Conservation (phyloP, 208 protist species). For the Novymonas esmeraldas region DNA sequence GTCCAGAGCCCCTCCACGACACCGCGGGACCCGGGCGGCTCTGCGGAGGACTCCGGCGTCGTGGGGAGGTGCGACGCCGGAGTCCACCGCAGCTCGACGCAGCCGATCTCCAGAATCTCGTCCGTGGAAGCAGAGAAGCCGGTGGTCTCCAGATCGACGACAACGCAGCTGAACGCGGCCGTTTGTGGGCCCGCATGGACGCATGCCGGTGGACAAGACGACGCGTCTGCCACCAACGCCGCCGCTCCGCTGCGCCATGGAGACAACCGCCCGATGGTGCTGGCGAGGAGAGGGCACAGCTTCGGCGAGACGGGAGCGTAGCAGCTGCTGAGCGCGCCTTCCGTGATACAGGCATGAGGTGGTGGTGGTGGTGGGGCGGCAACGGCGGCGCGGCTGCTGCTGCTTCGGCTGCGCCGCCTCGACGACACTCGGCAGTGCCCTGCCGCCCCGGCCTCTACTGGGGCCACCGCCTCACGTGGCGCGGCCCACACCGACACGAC, state of each 20-base stretch:
- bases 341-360: too few species aligned
- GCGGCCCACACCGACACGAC: too few species aligned
- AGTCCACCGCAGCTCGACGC: conserved; percentile 64
- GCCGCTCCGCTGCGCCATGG: too few species aligned
- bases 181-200: too few species aligned
- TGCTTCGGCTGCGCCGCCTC: too few species aligned
- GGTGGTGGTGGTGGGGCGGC: too few species aligned
- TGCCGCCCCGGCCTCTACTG: too few species aligned
- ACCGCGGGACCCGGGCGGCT: not conserved
- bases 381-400: too few species aligned
- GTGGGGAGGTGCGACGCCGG: conserved; percentile 1
- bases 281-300: conserved; percentile 9
- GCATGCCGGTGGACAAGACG: not conserved
- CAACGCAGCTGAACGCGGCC: conserved; percentile 46
- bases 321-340: too few species aligned
- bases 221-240: not conserved
- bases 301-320: conserved; percentile 1
- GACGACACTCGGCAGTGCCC: too few species aligned
- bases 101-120: conserved; percentile 63
- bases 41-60: too few species aligned
- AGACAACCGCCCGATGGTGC: conserved; percentile 10
- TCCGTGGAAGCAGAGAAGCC: conserved; percentile 46
- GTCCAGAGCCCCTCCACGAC: conserved; percentile 34
- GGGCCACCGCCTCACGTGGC: too few species aligned
- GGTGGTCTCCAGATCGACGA: conserved; percentile 74